Conservation (phyloP, 768 basidiomycete genomes). For the Pulveroboletus sp. region DNA sequence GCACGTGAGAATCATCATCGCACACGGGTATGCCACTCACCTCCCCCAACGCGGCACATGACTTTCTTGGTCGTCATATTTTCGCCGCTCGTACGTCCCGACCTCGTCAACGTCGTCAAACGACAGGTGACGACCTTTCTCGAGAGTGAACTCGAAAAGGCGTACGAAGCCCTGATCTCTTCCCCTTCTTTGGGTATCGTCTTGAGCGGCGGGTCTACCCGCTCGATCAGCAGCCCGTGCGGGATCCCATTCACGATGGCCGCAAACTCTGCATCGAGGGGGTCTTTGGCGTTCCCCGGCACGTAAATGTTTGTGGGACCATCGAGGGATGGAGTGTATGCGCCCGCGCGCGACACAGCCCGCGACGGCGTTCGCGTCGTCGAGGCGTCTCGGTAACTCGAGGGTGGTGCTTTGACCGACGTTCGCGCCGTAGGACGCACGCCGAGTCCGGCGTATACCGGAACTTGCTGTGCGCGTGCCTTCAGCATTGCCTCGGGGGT, state of each 20-base stretch:
- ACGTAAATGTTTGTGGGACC: slow-evolving; percentile 58
- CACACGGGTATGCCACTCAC: slow-evolving; percentile 40
- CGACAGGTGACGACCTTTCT: slow-evolving; percentile 76
- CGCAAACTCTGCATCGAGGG: slow-evolving; percentile 79
- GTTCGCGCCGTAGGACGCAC: slow-evolving; percentile 39
- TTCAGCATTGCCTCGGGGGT: slow-evolving; percentile 65
- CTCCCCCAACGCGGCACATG: slow-evolving; percentile 87
- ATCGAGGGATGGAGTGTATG: slow-evolving; percentile 57
- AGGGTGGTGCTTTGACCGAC: slow-evolving; percentile 58
- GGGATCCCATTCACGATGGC: slow-evolving; percentile 67
- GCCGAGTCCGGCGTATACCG: slow-evolving; percentile 44
- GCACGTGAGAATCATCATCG: slow-evolving; percentile 1
- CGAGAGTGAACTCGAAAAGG: slow-evolving; percentile 68
- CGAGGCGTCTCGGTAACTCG: slow-evolving; percentile 66
- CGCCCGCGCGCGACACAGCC: slow-evolving; percentile 61
- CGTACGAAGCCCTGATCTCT: slow-evolving; percentile 81
- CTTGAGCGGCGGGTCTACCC: slow-evolving; percentile 74
- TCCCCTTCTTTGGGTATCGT: slow-evolving; percentile 64
- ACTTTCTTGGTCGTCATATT: slow-evolving; percentile 68
- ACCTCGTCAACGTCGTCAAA: slow-evolving; percentile 71
- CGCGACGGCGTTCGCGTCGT: slow-evolving; percentile 58
- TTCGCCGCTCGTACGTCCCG: slow-evolving; percentile 41
- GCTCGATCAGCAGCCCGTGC: slow-evolving; percentile 74
- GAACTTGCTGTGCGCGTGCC: slow-evolving; percentile 56
- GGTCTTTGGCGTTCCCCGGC: slow-evolving; percentile 66